Evolutionary conservation across 2,329 filamentous ascomycete genomes (phyloP).

Genomic region (Pseudogymnoascus destructans): DNA sequence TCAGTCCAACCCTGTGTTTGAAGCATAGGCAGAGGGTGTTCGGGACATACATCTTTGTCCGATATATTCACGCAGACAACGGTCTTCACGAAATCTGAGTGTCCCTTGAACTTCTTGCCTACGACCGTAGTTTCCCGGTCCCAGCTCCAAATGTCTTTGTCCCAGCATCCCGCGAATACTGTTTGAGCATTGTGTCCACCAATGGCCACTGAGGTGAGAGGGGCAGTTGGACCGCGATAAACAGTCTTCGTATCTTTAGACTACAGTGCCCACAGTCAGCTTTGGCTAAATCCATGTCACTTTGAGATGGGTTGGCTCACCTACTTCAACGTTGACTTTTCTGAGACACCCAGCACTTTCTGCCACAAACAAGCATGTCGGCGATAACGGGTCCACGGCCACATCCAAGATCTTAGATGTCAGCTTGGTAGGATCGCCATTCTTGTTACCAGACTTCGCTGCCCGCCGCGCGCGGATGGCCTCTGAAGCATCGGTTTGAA

Average conservation of each 20-base stretch:
- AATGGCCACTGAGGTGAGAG: conserved; percentile 64
- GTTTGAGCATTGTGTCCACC: conserved; percentile 42
- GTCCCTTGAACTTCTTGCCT: conserved; percentile 55
- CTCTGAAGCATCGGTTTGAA: conserved; percentile 57
- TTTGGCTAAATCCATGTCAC: background rate
- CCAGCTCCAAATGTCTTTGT: conserved; percentile 86
- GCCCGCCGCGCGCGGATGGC: conserved; percentile 43
- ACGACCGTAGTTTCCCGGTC: conserved; percentile 43
- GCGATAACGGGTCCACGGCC: conserved; percentile 49
- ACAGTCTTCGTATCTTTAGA: conserved; percentile 32
- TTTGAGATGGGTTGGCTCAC: conserved; percentile 28
- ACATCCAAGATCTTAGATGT: conserved; percentile 78
- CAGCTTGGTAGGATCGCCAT: conserved; percentile 68
- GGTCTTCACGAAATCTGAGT: conserved; percentile 84
- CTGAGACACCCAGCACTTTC: conserved; percentile 77
- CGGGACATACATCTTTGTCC: conserved; percentile 37
- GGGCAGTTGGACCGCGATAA: conserved; percentile 65
- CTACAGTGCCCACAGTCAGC: conserved; percentile 22
- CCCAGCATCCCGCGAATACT: conserved; percentile 85
- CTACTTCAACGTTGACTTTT: conserved; percentile 61
- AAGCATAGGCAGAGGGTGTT: background rate
- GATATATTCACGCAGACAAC: conserved; percentile 50
- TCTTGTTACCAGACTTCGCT: conserved; percentile 59
- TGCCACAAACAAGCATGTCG: conserved; percentile 57
- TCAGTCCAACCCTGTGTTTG: conserved; percentile 6